Evolutionary conservation across 164 flowering plant species (phyloP), one percentile per base, ranked within the genome.

Genomic region (Macadamia integrifolia): DNA sequence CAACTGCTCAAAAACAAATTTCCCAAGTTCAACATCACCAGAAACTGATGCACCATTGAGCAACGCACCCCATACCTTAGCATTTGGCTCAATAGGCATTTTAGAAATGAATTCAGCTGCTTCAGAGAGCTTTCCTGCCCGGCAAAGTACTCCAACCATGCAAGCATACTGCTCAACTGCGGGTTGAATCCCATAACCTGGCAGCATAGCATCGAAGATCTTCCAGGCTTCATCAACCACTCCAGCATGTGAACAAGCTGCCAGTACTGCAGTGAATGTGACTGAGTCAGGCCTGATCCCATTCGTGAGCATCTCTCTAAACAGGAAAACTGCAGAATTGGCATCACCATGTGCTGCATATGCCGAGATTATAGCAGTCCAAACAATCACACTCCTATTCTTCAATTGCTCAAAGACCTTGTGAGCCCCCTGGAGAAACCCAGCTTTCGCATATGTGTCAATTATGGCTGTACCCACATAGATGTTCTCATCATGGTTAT

Each of bases 281-380:
- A 93, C 88, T 14, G 80, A 68, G 52, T 93, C 98, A 29, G 96
- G 98, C 59, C 43, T 70, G 65, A 71, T 80, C 18, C 87, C 86
- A 60, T 65, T 15, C 23, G 30, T 58, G 49, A 83, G 49, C 98
- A 93, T 93, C 66, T 86, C 81, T 6, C 73, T 10, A 66, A 88
- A 88, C 49, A 81, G 74, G 48, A 62, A 1, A 30, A 87, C 75
- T 61, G 85, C 87, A 11, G 67, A 40, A 66, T 74, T 67, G 17
- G 89, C 90, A 69, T 87, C 85, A 31, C 97, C 98, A 72, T 89
- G 90, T 32, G 83, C 78, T 59, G 94, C 87, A 78, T 80, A 84
- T 4, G 93, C 94, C 61, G 97, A 63, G 55, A 93, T 89, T 43
- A 89, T 81, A 15, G 98, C 82, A 1, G 98, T 93, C 97, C 97